Conservation (phyloP, 352 stramenopile species). For the Phytophthora capsici region DNA sequence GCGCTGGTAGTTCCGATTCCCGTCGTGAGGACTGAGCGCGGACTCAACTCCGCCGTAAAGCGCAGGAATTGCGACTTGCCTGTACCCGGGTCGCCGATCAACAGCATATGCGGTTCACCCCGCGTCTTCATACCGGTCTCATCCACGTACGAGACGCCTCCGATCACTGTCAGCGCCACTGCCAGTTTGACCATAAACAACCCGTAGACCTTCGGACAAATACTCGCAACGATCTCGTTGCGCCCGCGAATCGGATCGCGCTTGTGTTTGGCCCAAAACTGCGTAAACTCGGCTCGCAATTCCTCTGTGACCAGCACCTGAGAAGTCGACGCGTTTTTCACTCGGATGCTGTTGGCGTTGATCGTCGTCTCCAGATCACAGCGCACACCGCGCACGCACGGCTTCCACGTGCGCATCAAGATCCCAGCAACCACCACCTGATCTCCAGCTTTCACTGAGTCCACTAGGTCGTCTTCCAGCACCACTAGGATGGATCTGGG, state of each 20-base stretch:
- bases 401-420: slow-evolving; percentile 94
- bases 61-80: slow-evolving; percentile 97
- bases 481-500: slow-evolving; percentile 95
- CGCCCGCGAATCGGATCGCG: slow-evolving; percentile 64
- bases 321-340: slow-evolving; percentile 70
- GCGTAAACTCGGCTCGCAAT: slow-evolving; percentile 90
- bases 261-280: slow-evolving; percentile 85
- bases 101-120: slow-evolving; percentile 87
- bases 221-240: slow-evolving; percentile 93
- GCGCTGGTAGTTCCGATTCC: slow-evolving; percentile 96
- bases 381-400: slow-evolving; percentile 74
- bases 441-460: slow-evolving; percentile 94
- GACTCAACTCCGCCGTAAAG: slow-evolving; percentile 95
- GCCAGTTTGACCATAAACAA: slow-evolving; percentile 94
- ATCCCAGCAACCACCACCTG: slow-evolving; percentile 94
- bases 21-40: slow-evolving; percentile 96
- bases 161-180: slow-evolving; percentile 93
- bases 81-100: slow-evolving; percentile 81
- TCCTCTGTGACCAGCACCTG: slow-evolving; percentile 79
- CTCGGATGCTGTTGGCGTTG: slow-evolving; percentile 74
- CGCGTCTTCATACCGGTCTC: slow-evolving; percentile 76
- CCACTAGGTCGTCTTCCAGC: slow-evolving; percentile 89
- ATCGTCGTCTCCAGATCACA: slow-evolving; percentile 92
- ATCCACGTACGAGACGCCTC: slow-evolving; percentile 82
- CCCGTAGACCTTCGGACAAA: slow-evolving; percentile 96